Base-by-base conservation (phyloP, 495 filamentous ascomycete species). In the Hypoxylon trugodes region DNA sequence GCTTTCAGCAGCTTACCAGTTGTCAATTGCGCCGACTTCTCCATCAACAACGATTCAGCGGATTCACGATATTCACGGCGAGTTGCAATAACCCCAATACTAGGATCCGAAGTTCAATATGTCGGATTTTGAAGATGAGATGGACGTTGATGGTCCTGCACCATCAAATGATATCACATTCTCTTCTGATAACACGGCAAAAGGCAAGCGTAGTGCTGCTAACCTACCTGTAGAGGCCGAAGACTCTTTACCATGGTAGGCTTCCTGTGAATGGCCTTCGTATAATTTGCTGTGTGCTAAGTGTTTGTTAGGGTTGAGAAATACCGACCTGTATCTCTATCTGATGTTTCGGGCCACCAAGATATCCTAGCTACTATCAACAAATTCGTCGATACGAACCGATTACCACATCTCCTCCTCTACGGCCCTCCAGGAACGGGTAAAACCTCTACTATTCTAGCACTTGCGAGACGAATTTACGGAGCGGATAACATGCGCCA, bases 351-450 rank as follows among this genome's bases (percentile, higher is more conserved):
- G 3, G 95, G 95, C n/a, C 95, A 99, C 72, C 90, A 97, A 72
- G 95, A 98, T 76, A 97, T 98, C 69, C 84, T 98, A 41, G 87
- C 92, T 1, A 98, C 95, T 4, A 96, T 98, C 79, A 97, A 97
- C 79, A 91, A 90, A 71, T 99, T 99, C 67, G 87, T 99, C 69
- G 92, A 96, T 65, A 80, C 89, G 28, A 96, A 98, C 79, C 84
- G 93, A 71, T 80, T 99, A 62, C 95, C 95, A 13, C 95, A 99
- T 81, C 90, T 99, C 36, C 91, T 99, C 38, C 89, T 99, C 63
- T 99, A 99, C 72, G 96, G 96, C 1, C 96, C 95, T 0, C 95
- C 95, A 1, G 95, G 95, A 43, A 99, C 96, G 0, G 95, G 95
- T 53, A 99, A 99, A 79, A 99, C 95, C 1, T 96, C 92, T 6